Percentiles rank a stretch among this genome's conserved stretches.
phyloP scores from a whole-genome alignment of 2,329 filamentous ascomycete genomes.

The Orbilia oligospora region DNA sequence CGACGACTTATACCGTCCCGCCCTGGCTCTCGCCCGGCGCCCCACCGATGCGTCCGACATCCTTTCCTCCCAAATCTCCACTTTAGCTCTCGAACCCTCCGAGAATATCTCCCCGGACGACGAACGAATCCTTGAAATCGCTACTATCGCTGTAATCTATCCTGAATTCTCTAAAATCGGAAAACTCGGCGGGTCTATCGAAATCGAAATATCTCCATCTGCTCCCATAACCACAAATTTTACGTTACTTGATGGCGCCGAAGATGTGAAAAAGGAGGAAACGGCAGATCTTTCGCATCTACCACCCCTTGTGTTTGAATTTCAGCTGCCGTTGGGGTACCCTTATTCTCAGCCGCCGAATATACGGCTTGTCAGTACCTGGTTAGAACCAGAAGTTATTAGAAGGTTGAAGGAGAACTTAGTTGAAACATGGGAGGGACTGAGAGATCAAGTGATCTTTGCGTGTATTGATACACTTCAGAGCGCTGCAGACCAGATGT shows the following conservation, averaged over 20 bases:
- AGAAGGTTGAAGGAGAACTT: constrained; percentile 71
- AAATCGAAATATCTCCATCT: constrained; percentile 62
- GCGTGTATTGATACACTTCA: constrained; percentile 76
- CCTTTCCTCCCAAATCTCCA: constrained; percentile 48
- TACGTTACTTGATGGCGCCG: constrained; percentile 71
- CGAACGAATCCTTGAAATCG: constrained; percentile 74
- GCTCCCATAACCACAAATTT: constrained; percentile 65
- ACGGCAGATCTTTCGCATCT: constrained; percentile 68
- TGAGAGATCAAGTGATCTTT: constrained; percentile 75
- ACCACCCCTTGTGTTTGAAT: constrained; percentile 72
- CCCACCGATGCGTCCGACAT: constrained; percentile 40
- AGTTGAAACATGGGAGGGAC: constrained; percentile 74
- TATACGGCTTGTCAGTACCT: constrained; percentile 72
- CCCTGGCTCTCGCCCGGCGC: constrained; percentile 13
- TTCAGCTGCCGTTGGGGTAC: constrained; percentile 74
- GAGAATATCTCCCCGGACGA: constrained; percentile 67
- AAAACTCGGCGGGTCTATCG: constrained; percentile 69
- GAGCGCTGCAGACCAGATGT: constrained; percentile 74
- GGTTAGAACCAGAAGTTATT: constrained; percentile 72
- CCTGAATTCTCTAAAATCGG: constrained; percentile 75
- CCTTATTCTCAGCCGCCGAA: constrained; percentile 72
- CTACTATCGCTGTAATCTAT: constrained; percentile 76
- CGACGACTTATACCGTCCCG: constrained; percentile 7
- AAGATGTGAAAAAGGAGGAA: constrained; percentile 63
- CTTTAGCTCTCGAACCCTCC: constrained; percentile 43